phyloP scores from a whole-genome alignment of 2,329 filamentous ascomycete species.

The Pseudogymnoascus sp. region DNA sequence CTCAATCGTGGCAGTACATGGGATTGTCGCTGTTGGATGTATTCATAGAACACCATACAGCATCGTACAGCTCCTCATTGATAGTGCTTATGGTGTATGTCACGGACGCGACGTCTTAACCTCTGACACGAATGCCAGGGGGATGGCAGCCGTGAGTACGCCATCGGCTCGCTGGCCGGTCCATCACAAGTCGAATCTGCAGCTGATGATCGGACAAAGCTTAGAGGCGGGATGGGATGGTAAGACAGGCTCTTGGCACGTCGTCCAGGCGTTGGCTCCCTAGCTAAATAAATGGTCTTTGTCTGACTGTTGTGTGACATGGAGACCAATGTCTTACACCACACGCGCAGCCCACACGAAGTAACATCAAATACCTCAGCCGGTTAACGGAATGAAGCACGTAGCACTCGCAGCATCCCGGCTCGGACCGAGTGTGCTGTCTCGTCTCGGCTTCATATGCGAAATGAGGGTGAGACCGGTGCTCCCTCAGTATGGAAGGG shows the following conservation, averaged over 20 bases:
- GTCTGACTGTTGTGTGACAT: not conserved
- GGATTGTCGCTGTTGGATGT: not conserved
- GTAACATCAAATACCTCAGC: not conserved
- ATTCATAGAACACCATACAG: not conserved
- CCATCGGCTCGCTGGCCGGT: not conserved
- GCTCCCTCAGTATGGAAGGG: not conserved
- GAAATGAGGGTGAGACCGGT: conserved; percentile 1
- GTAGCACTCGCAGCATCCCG: not conserved
- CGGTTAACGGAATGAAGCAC: conserved; percentile 5
- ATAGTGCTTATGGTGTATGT: not conserved
- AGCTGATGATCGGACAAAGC: not conserved
- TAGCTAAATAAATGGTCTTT: not conserved
- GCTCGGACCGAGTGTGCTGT: not conserved
- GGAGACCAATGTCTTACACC: not conserved
- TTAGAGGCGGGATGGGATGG: not conserved
- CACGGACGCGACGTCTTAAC: conserved; percentile 3
- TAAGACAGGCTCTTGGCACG: conserved; percentile 3
- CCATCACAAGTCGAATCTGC: not conserved
- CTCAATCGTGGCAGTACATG: not conserved
- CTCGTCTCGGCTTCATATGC: conserved; percentile 1
- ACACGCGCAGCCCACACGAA: not conserved
- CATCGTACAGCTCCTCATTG: not conserved
- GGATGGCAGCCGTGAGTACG: not conserved
- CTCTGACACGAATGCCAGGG: not conserved
- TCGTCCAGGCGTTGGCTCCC: not conserved